These are phyloP conservation scores for Naematelia encephala DNA, from an alignment of 768 basidiomycete species.

Conservation along the genomic window DNA sequence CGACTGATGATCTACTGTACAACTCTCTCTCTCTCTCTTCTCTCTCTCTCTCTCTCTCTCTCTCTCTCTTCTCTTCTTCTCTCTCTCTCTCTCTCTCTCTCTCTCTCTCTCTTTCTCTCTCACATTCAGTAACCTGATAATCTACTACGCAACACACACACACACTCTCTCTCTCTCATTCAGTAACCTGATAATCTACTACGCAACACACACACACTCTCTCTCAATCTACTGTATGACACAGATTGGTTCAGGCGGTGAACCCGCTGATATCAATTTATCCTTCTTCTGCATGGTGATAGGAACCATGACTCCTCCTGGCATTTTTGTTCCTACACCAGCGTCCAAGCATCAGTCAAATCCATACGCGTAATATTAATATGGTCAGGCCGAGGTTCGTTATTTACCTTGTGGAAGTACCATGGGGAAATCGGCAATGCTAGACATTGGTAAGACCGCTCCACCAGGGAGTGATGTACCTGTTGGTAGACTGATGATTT, in stretches of 20 bases:
- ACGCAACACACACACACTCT: no score
- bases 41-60: no score
- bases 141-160: no score
- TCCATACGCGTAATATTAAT: neutral
- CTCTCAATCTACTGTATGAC: slow-evolving; percentile 23
- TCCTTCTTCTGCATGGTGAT: slow-evolving; percentile 28
- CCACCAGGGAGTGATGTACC: slow-evolving; percentile 43
- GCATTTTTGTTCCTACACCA: slow-evolving; percentile 33
- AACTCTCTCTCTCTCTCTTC: no score
- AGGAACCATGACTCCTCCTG: slow-evolving; percentile 46
- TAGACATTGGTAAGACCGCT: slow-evolving; percentile 44
- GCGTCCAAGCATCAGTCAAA: neutral
- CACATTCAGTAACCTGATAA: no score
- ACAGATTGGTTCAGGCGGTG: slow-evolving; percentile 23
- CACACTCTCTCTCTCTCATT: no score
- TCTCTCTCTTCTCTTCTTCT: no score
- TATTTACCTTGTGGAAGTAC: slow-evolving; percentile 33
- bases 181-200: no score
- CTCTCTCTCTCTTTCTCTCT: no score
- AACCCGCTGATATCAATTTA: slow-evolving; percentile 10
- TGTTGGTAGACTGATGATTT: slow-evolving; percentile 26
- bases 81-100: no score
- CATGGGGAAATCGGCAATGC: slow-evolving; percentile 44
- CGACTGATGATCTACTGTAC: no score
- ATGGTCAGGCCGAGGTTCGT: no score